Base-by-base conservation (phyloP, 2,329 filamentous ascomycete genomes). In the Xylogone sp. region DNA sequence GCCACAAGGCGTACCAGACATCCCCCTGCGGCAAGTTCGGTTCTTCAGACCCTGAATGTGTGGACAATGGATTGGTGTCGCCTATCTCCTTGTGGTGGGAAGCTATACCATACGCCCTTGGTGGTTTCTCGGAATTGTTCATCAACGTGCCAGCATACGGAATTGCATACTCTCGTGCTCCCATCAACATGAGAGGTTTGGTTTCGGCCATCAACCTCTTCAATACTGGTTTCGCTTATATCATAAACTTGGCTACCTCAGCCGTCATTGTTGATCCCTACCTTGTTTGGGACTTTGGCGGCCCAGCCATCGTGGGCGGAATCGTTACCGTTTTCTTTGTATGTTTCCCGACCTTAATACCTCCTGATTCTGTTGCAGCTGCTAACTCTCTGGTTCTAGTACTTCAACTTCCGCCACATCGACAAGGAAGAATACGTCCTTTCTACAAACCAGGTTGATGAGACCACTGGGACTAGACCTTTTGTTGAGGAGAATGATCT, bases 111-210 rank as follows among this genome's bases (percentile, higher is more conserved):
- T 63, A 66, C 22, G 68, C 78, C 2, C 68, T 83, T 4, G 72
- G 78, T 44, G 79, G 74, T 53, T 73, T 81, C 56, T 79, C 77
- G 1, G 79, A 83, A 64, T 81, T 82, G 58, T 78, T 82, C 58
- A 74, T 77, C 2, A 78, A 74, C 12, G 74, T 83, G 47, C 82
- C 80, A 1, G 84, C 83, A 2, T 81, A 87, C 57, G 87, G 90
- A 66, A 90, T 89, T 57, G 87, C 88, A 43, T 91, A 84, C 71
- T 86, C 84, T 65, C 89, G 90, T 71, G 86, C 87, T 0, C 88
- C 87, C 29, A 82, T 79, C 61, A 89, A 88, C 71, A 91, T 92
- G 88, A 85, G 86, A 59, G 87, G 83, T 1, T 77, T 91, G 22
- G 84, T 91, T 61, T 75, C 79, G 67, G 81, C 81, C 21, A 74